phyloP scores from a whole-genome alignment of 192 early-diverging fungal species.

The Coemansia sp. region DNA sequence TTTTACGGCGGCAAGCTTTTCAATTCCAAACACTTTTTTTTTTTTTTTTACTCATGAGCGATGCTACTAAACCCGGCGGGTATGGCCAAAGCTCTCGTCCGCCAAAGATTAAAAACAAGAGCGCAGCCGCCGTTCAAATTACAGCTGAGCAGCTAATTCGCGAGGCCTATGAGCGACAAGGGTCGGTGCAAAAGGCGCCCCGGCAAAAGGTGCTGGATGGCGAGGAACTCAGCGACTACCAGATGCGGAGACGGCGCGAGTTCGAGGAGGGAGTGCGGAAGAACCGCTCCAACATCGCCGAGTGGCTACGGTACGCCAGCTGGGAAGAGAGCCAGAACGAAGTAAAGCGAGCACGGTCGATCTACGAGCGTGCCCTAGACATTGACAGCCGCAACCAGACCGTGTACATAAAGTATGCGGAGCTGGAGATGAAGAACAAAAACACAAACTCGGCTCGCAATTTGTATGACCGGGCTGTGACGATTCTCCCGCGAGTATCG shows the following conservation, averaged over 20 bases:
- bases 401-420: constrained; percentile 88
- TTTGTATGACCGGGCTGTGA: constrained; percentile 88
- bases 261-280: constrained; percentile 90
- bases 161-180: constrained; percentile 84
- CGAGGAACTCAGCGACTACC: constrained; percentile 91
- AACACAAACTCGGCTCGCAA: constrained; percentile 94
- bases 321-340: constrained; percentile 96
- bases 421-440: constrained; percentile 97
- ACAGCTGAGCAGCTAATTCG: constrained; percentile 98
- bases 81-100: constrained; percentile 32
- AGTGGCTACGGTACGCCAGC: constrained; percentile 93
- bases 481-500: constrained; percentile 78
- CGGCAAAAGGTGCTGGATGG: constrained; percentile 88
- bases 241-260: constrained; percentile 83
- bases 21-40: not conserved
- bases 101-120: constrained; percentile 94
- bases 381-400: constrained; percentile 84
- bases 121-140: constrained; percentile 94
- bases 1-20: too few relatives aligned
- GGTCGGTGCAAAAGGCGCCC: constrained; percentile 61
- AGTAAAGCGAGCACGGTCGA: constrained; percentile 76
- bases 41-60: constrained; percentile 6
- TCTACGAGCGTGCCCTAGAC: constrained; percentile 93
- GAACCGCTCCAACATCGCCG: constrained; percentile 81
- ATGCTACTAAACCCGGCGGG: constrained; percentile 26